Base-by-base conservation (phyloP, 345 rosid genomes). In the Citrus inodora region DNA sequence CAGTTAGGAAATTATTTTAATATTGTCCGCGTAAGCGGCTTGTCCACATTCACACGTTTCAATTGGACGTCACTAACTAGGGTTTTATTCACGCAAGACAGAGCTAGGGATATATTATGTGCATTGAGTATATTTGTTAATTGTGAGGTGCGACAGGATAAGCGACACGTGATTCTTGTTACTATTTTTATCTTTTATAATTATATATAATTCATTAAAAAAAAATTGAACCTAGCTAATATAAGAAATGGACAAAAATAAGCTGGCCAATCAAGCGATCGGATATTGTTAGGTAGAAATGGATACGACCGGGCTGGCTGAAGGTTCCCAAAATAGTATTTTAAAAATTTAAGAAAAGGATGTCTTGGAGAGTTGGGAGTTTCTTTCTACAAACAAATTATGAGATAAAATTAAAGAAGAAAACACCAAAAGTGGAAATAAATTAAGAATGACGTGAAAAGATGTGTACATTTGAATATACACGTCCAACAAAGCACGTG, bases 281-380 rank as follows among this genome's bases (percentile, higher is more conserved):
- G 46, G n/a, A 13, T 10, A 60, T 30, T 68, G 86, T 56, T 83
- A 73, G 81, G 78, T 71, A 58, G 53, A 77, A 30, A 60, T 53
- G 11, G 78, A 16, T 53, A 66, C 35, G 9, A 65, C 71, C 63
- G 3, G 46, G 30, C 46, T n/a, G 60, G n/a, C 1, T n/a, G 21
- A 9, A 64, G 1, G 14, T 21, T 59, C 46, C 48, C 35, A 11
- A 67, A 30, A n/a, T 64, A 48, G 27, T 61, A 61, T 61, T 60
- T 8, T 72, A 7, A 25, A 56, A 13, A 33, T 5, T 37, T 7
- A 37, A 7, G 40, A 37, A 37, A 7, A 37, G 1, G 1, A 7
- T 1, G 9, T 7, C 40, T 37, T 37, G 8, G 5, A 5, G 53
- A 51, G 61, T 33, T 35, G 33, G 33, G 48, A 58, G 24, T 58